phyloP scores from a whole-genome alignment of 2,329 filamentous ascomycete species.

The Colletotrichum coccodes region DNA sequence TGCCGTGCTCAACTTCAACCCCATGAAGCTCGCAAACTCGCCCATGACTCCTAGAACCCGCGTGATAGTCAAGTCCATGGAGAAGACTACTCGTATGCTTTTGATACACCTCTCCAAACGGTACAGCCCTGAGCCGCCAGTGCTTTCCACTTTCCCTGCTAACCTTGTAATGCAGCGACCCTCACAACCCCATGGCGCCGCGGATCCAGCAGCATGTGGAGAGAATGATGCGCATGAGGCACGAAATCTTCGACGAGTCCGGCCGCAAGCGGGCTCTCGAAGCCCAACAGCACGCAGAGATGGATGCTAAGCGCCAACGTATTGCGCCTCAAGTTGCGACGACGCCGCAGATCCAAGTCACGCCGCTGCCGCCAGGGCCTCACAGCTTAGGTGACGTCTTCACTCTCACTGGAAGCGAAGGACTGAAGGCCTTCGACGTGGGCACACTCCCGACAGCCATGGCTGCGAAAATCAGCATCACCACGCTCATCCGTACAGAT shows the following conservation, averaged over 20 bases:
- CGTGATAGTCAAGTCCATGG: constrained; percentile 91
- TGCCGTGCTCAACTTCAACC: constrained; percentile 90
- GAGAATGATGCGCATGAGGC: constrained; percentile 79
- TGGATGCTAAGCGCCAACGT: constrained; percentile 87
- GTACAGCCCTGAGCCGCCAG: constrained; percentile 53
- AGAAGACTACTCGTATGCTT: constrained; percentile 88
- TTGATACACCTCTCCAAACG: constrained; percentile 85
- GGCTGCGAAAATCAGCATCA: constrained; percentile 83
- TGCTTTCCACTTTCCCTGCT: constrained; percentile 27
- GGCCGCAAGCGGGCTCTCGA: constrained; percentile 81
- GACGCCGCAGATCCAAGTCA: constrained; percentile 62
- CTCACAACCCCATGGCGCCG: constrained; percentile 77
- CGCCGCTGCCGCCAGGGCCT: constrained; percentile 78
- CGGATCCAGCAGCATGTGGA: constrained; percentile 92
- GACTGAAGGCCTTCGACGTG: constrained; percentile 83
- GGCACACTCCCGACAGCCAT: constrained; percentile 80
- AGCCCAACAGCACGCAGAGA: constrained; percentile 74
- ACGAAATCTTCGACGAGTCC: constrained; percentile 82
- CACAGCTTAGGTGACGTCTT: constrained; percentile 87
- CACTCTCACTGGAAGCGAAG: constrained; percentile 81
- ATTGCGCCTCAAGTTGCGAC: constrained; percentile 49
- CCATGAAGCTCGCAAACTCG: constrained; percentile 80
- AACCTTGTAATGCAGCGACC: constrained; percentile 67
- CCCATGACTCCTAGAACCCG: constrained; percentile 82
- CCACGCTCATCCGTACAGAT: constrained; percentile 79